Evolutionary conservation across 805 yeast genomes (phyloP).

Genomic region (Candida piceae): DNA sequence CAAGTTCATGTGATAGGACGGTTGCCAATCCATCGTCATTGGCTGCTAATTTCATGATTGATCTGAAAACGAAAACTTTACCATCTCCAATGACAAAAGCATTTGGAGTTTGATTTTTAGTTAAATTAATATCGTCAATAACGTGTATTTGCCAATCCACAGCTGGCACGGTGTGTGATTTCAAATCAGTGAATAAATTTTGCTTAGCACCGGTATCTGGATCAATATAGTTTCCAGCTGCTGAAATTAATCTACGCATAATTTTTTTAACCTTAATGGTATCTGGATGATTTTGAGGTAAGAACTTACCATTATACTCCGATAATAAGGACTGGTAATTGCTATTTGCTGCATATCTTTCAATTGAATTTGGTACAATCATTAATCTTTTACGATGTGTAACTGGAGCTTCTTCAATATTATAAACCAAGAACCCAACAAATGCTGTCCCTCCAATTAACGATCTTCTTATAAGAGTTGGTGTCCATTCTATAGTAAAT

Average conservation of each 20-base stretch:
- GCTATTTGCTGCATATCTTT: constrained; percentile 53
- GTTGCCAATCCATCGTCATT: constrained; percentile 95
- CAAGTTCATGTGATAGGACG: constrained; percentile 86
- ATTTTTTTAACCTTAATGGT: constrained; percentile 51
- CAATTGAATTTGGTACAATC: constrained; percentile 65
- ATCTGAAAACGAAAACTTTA: constrained; percentile 82
- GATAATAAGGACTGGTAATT: constrained; percentile 56
- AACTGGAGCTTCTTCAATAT: constrained; percentile 76
- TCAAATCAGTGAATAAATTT: constrained; percentile 22
- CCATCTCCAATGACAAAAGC: constrained; percentile 97
- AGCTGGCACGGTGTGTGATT: constrained; percentile 22
- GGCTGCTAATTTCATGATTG: constrained; percentile 70
- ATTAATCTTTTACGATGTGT: constrained; percentile 69
- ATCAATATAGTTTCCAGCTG: constrained; percentile 41
- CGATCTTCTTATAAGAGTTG: constrained; percentile 18
- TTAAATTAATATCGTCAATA: constrained; percentile 54
- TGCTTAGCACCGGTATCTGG: constrained; percentile 26
- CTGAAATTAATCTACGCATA: constrained; percentile 59
- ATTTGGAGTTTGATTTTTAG: constrained; percentile 73
- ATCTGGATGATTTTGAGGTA: constrained; percentile 62
- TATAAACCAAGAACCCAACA: constrained; percentile 39
- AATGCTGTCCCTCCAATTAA: constrained; percentile 32
- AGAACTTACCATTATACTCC: constrained; percentile 46
- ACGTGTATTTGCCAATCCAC: constrained; percentile 78
- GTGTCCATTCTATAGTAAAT: constrained; percentile 7